Base-by-base conservation (phyloP, 2,329 filamentous ascomycete species). In the Cucurbitaria berberidis region DNA sequence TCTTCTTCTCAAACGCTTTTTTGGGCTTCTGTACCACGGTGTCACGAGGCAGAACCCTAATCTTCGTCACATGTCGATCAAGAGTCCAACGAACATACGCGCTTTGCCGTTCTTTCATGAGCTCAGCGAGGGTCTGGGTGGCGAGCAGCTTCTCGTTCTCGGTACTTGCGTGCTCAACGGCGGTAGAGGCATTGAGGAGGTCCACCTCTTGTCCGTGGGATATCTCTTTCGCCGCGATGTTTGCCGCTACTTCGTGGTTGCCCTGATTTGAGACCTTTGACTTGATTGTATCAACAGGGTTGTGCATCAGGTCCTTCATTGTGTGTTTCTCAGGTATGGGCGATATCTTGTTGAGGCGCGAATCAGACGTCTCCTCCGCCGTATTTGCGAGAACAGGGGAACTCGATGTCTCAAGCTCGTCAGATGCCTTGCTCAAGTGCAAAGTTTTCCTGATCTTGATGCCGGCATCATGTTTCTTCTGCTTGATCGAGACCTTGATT, bases 201-300 rank as follows among this genome's bases (percentile, higher is more conserved):
- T 76, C 67, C 1, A 77, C 66, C 13, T 77, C 70, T 16, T 70
- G 61, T 9, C 73, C 67, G 42, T 74, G 69, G 3, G 76, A 65
- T 6, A 75, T 53, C 39, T 74, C 70, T 76, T 74, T 87, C 10
- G 84, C 78, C 66, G 63, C 64, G 18, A 73, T 57, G 16, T 72
- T 67, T 8, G 59, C 63, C 11, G 69, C 66, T 1, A 65, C 41
- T 42, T 72, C 48, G n/a, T 68, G 57, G 16, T 61, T 65, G 16
- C 64, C 57, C 16, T 66, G 60, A 18, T 50, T 51, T 15, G 59
- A 63, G 1, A 66, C 43, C 26, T 66, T 70, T 0, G 57, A 45
- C 30, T 60, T 70, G 9, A 68, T 48, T 0, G 63, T 66, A 10
- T 68, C 62, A 24, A 72, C 41, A 8, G 68, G 69, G 40, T 66